Evolutionary conservation across 805 yeast species (phyloP).

Genomic region (Pichia pseudocactophila): DNA sequence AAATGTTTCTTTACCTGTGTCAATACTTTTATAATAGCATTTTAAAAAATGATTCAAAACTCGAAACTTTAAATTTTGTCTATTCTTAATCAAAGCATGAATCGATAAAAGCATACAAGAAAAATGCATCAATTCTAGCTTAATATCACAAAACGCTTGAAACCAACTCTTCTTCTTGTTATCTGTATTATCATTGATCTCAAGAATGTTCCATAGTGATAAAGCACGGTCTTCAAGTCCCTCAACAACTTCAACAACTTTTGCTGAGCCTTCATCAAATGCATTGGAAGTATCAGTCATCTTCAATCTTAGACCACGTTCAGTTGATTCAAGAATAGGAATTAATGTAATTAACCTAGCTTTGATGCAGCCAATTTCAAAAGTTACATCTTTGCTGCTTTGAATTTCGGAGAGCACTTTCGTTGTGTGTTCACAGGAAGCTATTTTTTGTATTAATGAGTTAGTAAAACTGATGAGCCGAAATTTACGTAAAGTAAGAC

Average conservation of each 20-base stretch:
- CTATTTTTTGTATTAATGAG: conserved; percentile 1
- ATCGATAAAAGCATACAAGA: conserved; percentile 26
- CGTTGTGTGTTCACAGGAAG: conserved; percentile 11
- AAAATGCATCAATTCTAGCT: conserved; percentile 20
- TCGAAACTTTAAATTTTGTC: conserved; percentile 21
- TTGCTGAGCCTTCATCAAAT: not conserved
- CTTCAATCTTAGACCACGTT: conserved; percentile 8
- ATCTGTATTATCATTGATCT: conserved; percentile 11
- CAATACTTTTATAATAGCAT: conserved; percentile 23
- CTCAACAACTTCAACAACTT: not conserved
- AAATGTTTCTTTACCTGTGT: conserved; percentile 15
- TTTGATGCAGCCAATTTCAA: conserved; percentile 14
- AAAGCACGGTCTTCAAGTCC: conserved; percentile 18
- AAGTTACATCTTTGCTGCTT: conserved; percentile 9
- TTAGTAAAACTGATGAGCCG: too few species aligned
- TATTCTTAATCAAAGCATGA: conserved; percentile 22
- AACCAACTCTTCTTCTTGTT: too few species aligned
- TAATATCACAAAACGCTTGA: not conserved
- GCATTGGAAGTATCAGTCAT: too few species aligned
- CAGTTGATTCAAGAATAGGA: conserved; percentile 13
- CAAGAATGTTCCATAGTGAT: conserved; percentile 30
- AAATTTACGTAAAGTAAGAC: not conserved
- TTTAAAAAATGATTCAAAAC: conserved; percentile 26
- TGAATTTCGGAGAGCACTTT: conserved; percentile 4
- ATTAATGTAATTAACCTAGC: conserved; percentile 12